phyloP scores from a whole-genome alignment of 2,329 filamentous ascomycete species.

The Colletotrichum graminicola region DNA sequence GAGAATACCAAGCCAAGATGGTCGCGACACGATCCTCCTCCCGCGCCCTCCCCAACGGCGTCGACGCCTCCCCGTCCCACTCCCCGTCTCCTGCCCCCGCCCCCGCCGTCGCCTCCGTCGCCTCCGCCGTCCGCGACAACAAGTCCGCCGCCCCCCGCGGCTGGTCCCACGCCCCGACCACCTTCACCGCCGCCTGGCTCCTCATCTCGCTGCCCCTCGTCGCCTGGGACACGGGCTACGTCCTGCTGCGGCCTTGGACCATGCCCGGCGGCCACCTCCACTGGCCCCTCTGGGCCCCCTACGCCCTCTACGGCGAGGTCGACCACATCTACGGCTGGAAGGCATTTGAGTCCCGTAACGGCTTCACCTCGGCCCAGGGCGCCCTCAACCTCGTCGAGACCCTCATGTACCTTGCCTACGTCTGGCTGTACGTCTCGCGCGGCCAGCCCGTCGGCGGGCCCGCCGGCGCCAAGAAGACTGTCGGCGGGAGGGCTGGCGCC shows the following conservation, averaged over 20 bases:
- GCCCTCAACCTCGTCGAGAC: constrained; percentile 78
- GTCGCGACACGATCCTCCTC: constrained; percentile 55
- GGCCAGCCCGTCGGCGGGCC: constrained; percentile 44
- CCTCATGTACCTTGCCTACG: constrained; percentile 71
- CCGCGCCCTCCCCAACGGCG: constrained; percentile 46
- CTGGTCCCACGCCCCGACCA: constrained; percentile 59
- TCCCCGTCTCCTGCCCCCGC: constrained; percentile 29
- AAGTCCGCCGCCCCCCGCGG: constrained; percentile 13
- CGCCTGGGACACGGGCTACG: constrained; percentile 83
- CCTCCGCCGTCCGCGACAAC: constrained; percentile 23
- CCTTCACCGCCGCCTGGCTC: constrained; percentile 75
- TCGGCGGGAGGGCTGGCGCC: constrained; percentile 60
- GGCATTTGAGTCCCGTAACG: constrained; percentile 74
- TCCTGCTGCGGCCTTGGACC: constrained; percentile 82
- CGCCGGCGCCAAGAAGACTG: constrained; percentile 47
- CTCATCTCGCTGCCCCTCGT: constrained; percentile 81
- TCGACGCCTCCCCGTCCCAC: constrained; percentile 44
- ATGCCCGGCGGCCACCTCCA: constrained; percentile 84
- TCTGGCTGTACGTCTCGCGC: constrained; percentile 52
- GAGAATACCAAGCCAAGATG: constrained; percentile 45
- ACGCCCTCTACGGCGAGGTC: constrained; percentile 82
- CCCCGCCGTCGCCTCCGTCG: constrained; percentile 23
- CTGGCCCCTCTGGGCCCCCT: constrained; percentile 79
- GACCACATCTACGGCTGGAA: constrained; percentile 87
- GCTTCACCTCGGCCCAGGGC: constrained; percentile 84